Conservation (phyloP, 768 basidiomycete species). For the Lanmaoa rubissima region DNA sequence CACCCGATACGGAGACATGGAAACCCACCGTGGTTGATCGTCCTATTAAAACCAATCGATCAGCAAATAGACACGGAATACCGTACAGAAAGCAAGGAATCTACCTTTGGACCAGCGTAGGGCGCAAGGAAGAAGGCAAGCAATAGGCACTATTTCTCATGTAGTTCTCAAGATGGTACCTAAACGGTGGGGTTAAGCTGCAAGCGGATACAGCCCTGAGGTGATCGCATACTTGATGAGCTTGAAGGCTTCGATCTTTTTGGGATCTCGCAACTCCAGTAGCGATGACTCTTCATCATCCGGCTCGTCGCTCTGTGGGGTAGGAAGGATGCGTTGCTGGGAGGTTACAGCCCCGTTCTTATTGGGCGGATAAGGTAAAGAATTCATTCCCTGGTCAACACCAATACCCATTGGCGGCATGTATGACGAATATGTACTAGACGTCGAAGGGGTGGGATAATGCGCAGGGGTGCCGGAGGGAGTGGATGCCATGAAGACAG, state of each 20-base stretch:
- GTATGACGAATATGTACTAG: slow-evolving; percentile 41
- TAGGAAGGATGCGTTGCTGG: slow-evolving; percentile 25
- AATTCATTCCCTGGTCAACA: slow-evolving; percentile 51
- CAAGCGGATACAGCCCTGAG: neutral
- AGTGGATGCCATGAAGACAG: slow-evolving; percentile 59
- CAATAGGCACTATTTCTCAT: slow-evolving; percentile 84
- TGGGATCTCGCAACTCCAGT: slow-evolving; percentile 49
- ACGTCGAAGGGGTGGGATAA: slow-evolving; percentile 41
- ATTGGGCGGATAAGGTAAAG: slow-evolving; percentile 47
- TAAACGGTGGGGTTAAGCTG: slow-evolving; percentile 26
- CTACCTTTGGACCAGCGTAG: slow-evolving; percentile 84
- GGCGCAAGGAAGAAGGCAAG: slow-evolving; percentile 82
- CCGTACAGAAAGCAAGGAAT: slow-evolving; percentile 5
- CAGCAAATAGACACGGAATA: neutral
- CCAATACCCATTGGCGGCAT: slow-evolving; percentile 57
- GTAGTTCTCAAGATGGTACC: slow-evolving; percentile 91
- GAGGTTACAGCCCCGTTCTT: slow-evolving; percentile 25
- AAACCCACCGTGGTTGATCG: slow-evolving; percentile 76
- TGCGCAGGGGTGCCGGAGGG: slow-evolving; percentile 40
- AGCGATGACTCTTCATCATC: slow-evolving; percentile 51
- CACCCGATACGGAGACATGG: neutral
- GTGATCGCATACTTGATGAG: slow-evolving; percentile 61
- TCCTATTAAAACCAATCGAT: slow-evolving; percentile 41
- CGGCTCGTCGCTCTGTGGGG: slow-evolving; percentile 41
- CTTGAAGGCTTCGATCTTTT: slow-evolving; percentile 77